A percentile compares a stretch with the other conserved stretches of the same genome.
Evolutionary conservation across 225 moss, liverwort and hornwort genomes (phyloP).

Genomic region (Rhytidiadelphus loreus): DNA sequence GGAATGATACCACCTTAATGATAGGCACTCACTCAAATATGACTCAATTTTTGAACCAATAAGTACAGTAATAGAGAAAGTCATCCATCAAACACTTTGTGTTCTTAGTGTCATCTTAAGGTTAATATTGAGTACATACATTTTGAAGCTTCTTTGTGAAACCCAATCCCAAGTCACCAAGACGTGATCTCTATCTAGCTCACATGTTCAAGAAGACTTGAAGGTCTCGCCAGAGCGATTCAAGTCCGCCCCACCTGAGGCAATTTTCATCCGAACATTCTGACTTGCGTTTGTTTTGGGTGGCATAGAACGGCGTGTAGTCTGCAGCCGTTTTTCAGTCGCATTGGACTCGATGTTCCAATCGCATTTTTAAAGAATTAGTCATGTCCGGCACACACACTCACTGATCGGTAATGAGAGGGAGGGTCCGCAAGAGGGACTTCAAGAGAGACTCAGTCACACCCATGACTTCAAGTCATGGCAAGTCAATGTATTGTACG

Average conservation of each 20-base stretch:
- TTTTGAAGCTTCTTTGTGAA: background rate
- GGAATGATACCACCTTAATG: rapidly evolving
- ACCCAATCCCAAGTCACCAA: background rate
- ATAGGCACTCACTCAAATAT: background rate
- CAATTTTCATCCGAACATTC: background rate
- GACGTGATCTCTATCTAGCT: background rate
- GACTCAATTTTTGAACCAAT: background rate
- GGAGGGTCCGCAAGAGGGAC: no score
- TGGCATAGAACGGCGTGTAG: background rate
- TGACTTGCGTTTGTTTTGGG: background rate
- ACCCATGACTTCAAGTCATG: no score
- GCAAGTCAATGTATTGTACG: background rate
- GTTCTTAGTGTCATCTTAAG: no score
- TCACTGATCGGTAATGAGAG: no score
- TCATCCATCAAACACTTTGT: no score
- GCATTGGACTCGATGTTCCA: background rate
- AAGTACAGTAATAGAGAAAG: background rate
- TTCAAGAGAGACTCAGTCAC: no score
- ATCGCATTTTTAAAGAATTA: no score
- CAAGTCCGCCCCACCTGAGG: background rate
- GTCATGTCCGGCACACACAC: no score
- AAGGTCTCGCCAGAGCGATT: background rate
- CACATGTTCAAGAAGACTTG: background rate
- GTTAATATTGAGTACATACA: no score
- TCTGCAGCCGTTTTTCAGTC: background rate